Evolutionary conservation across 1,284 basidiomycete species (phyloP), one percentile per base, ranked within the genome.

Genomic region (Pseudozyma thailandica): DNA sequence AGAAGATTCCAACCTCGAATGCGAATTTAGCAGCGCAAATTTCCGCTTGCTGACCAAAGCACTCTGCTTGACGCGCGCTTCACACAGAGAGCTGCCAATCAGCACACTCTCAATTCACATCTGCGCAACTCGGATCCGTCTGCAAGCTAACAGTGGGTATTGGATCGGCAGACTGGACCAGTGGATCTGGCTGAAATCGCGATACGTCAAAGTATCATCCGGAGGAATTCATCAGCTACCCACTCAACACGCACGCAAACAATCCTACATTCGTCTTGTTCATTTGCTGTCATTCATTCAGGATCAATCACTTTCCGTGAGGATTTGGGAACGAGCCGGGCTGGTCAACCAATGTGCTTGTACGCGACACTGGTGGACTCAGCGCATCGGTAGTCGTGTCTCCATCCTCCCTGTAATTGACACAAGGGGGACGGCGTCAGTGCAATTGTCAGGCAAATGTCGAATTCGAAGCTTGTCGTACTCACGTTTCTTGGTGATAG

Each of bases 31-130:
- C 26, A 41, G 37, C 37, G 15, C 33, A 41, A 50, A 46, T 59
- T 56, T 46, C 18, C 10, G 6, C 20, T 42, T 66, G 63, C 63
- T 66, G 63, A 66, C 56, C 63, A 66, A 66, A 66, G 56, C 56
- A 55, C 44, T 21, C 31, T 20, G 13, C 27, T 43, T 45, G 30
- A 50, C 50, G 50, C 61, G 62, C 62, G 43, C 50, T 27, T 38
- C 30, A 43, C 21, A 12, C 37, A 13, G 18, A 41, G 30, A 30
- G 39, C 43, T 38, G 21, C 56, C 56, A 65, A 65, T 55, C 52
- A 54, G 56, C 63, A 59, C 18, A 45, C 43, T 39, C 50, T 54
- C 38, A 59, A 65, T 65, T 43, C 55, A 47, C 56, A 65, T 48
- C 51, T 28, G 33, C 4, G 4, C 28, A 6, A 20, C 16, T 66